Conservation (phyloP, 495 filamentous ascomycete genomes). For the Daldinia grandis region DNA sequence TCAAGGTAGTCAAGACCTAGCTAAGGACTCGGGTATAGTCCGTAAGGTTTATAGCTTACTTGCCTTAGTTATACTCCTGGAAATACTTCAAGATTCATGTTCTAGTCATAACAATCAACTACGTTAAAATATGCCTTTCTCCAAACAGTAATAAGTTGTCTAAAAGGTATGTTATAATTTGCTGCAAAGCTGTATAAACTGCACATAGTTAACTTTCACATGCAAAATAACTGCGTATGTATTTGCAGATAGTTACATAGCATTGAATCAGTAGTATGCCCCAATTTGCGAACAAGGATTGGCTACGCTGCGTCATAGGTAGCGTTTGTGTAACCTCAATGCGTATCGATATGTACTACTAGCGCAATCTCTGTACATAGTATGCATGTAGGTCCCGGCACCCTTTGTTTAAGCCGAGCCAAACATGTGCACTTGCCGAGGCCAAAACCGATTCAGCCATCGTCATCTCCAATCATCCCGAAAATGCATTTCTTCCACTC, state of each 20-base stretch:
- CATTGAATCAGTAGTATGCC: neutral
- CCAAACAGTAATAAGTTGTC: neutral
- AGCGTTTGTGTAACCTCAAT: neutral
- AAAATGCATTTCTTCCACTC: neutral
- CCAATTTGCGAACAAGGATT: neutral
- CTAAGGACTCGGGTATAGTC: neutral
- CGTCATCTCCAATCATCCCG: neutral
- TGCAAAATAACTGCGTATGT: neutral
- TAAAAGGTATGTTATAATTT: neutral
- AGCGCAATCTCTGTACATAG: neutral
- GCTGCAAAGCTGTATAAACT: neutral
- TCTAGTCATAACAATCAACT: neutral
- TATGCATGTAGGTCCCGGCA: slow-evolving; percentile 7
- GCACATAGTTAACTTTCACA: neutral
- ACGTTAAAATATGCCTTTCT: neutral
- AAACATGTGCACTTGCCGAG: slow-evolving; percentile 35
- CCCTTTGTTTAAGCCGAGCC: slow-evolving; percentile 28
- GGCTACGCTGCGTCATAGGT: slow-evolving; percentile 26
- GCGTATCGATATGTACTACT: neutral
- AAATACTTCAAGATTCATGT: neutral
- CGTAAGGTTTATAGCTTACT: neutral
- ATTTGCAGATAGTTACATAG: too few relatives aligned
- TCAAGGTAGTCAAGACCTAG: neutral
- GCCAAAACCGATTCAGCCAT: slow-evolving; percentile 19
- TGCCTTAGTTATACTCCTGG: neutral